These are phyloP conservation scores for Mycena olivaceomarginata DNA, from an alignment of 768 basidiomycete genomes.

Conservation along the genomic window DNA sequence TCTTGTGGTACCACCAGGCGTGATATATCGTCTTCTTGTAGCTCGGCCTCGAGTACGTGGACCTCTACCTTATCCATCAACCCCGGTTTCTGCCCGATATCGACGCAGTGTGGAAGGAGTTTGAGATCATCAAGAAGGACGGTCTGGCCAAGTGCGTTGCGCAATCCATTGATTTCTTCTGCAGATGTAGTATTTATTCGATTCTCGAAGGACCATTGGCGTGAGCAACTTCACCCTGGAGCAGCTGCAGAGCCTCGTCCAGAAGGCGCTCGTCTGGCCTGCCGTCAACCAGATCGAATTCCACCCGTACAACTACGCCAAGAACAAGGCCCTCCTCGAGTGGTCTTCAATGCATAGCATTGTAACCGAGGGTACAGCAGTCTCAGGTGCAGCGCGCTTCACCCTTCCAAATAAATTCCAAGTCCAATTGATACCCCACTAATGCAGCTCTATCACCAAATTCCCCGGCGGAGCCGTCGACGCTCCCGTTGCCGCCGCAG, in stretches of 20 bases:
- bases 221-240: constrained; percentile 66
- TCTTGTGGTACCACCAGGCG: background rate
- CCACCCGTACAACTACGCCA: constrained; percentile 71
- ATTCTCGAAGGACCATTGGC: constrained; percentile 68
- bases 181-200: background rate
- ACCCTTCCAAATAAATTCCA: no score
- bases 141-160: constrained; percentile 46
- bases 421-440: background rate
- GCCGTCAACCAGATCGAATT: constrained; percentile 62
- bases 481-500: constrained; percentile 60
- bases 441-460: constrained; percentile 63
- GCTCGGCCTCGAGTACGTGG: constrained; percentile 67
- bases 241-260: constrained; percentile 64
- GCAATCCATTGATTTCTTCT: background rate
- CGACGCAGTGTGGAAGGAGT: constrained; percentile 59
- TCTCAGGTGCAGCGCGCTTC: constrained; percentile 57
- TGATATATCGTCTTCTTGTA: constrained; percentile 39
- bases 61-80: constrained; percentile 71
- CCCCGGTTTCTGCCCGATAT: constrained; percentile 53
- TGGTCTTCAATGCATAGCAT: constrained; percentile 65
- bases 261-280: constrained; percentile 61
- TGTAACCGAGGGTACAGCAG: constrained; percentile 71
- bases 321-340: constrained; percentile 62
- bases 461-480: constrained; percentile 70
- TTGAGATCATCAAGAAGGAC: constrained; percentile 62